Percentiles rank a stretch among this genome's conserved stretches.
phyloP scores from a whole-genome alignment of 768 basidiomycete species.

The Lanmaoa pseudosensibilis region DNA sequence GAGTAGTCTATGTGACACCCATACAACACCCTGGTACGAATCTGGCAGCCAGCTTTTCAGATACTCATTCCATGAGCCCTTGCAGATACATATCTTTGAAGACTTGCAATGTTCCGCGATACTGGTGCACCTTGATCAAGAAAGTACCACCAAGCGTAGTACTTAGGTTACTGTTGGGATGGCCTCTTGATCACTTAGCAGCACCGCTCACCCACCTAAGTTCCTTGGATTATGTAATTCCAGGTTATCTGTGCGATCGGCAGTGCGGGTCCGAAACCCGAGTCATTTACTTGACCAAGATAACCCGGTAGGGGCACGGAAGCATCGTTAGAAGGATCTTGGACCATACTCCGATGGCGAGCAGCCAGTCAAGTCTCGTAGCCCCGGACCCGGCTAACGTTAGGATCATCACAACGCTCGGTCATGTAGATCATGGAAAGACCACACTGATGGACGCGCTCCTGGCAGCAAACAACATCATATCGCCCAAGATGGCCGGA shows the following conservation, averaged over 20 bases:
- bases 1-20: neutral
- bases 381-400: constrained; percentile 45
- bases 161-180: too few relatives aligned
- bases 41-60: neutral
- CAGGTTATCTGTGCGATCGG: neutral
- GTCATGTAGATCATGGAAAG: constrained; percentile 96
- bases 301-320: neutral
- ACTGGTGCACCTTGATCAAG: neutral
- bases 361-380: constrained; percentile 16
- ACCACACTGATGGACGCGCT: constrained; percentile 94
- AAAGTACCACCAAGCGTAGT: neutral
- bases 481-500: constrained; percentile 91
- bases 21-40: neutral
- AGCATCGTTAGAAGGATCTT: neutral
- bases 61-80: neutral
- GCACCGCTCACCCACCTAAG: too few relatives aligned
- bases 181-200: too few relatives aligned
- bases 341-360: constrained; percentile 22
- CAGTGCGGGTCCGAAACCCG: neutral
- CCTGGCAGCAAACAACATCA: constrained; percentile 96
- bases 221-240: constrained; percentile 7
- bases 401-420: constrained; percentile 81
- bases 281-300: constrained; percentile 1
- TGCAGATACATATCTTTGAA: neutral
- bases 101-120: neutral